Percentiles rank a stretch among this genome's conserved stretches.
phyloP scores from a whole-genome alignment of 352 stramenopile genomes.

The Halophytophthora polymorphica region DNA sequence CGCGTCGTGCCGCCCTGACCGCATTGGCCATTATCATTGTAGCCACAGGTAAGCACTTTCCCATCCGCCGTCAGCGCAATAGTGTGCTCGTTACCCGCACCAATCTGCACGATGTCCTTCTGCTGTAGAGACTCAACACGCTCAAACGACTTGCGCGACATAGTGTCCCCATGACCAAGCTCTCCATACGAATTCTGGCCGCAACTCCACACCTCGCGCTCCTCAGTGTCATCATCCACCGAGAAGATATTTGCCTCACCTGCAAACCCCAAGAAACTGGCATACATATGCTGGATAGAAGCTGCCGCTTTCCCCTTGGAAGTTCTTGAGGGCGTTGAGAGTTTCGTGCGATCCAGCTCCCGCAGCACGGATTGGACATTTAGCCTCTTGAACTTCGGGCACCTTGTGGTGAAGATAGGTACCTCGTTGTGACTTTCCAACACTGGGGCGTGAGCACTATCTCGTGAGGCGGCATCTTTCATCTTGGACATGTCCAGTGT shows the following conservation, averaged over 20 bases:
- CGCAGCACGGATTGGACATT: slow-evolving; percentile 34
- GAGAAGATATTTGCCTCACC: slow-evolving; percentile 3
- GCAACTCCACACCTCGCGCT: slow-evolving; percentile 91
- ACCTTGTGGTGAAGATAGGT: slow-evolving; percentile 21
- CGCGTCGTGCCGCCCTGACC: slow-evolving; percentile 83
- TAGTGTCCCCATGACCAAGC: slow-evolving; percentile 89
- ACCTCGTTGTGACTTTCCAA: slow-evolving; percentile 19
- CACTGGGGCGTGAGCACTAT: background rate
- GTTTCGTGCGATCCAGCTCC: slow-evolving; percentile 39
- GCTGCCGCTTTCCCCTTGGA: slow-evolving; percentile 8
- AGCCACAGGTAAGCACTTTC: slow-evolving; percentile 85
- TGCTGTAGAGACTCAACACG: slow-evolving; percentile 67
- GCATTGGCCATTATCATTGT: slow-evolving; percentile 95
- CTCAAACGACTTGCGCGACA: slow-evolving; percentile 78
- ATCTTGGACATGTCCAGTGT: slow-evolving; percentile 35
- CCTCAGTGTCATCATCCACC: slow-evolving; percentile 42
- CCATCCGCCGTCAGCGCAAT: slow-evolving; percentile 77
- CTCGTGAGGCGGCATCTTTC: slow-evolving; percentile 19
- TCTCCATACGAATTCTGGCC: slow-evolving; percentile 94
- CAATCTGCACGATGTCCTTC: slow-evolving; percentile 78
- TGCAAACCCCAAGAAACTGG: background rate
- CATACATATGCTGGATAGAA: background rate
- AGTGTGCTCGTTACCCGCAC: slow-evolving; percentile 93
- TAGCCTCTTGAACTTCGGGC: slow-evolving; percentile 50
- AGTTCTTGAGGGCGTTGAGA: slow-evolving; percentile 5